A percentile compares a stretch with the other conserved stretches of the same genome.
Evolutionary conservation across 306 rosid species (phyloP).

Genomic region (Casuarina equisetifolia): DNA sequence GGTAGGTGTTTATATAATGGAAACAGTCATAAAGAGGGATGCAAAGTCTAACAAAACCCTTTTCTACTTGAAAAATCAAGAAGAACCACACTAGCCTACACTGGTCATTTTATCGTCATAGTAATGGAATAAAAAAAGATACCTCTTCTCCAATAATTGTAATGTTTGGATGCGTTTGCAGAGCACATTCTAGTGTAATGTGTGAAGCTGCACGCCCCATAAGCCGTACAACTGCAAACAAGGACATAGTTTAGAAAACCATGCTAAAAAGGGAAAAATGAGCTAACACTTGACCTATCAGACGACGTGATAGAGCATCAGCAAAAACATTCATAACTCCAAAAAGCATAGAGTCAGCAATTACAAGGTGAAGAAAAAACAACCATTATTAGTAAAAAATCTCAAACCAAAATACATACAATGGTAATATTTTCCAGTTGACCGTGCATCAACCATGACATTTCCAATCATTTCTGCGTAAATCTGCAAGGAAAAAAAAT

Average conservation of each 20-base stretch:
- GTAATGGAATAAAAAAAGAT: constrained; percentile 15
- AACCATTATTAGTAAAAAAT: background rate
- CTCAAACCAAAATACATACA: constrained; percentile 50
- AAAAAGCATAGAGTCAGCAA: background rate
- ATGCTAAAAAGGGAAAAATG: too few species aligned
- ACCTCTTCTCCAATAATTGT: constrained; percentile 99
- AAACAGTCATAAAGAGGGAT: background rate
- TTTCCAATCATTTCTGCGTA: constrained; percentile 99
- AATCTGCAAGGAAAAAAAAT: constrained; percentile 54
- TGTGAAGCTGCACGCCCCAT: constrained; percentile 99
- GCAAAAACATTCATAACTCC: background rate
- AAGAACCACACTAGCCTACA: background rate
- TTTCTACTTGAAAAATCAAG: background rate
- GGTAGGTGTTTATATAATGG: background rate
- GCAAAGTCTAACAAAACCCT: background rate
- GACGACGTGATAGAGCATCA: background rate
- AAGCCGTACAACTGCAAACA: constrained; percentile 91
- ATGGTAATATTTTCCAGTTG: constrained; percentile 98
- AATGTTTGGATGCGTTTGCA: constrained; percentile 96
- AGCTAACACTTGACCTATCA: background rate
- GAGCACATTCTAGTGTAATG: constrained; percentile 95
- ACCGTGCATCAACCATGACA: constrained; percentile 96
- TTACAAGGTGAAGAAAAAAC: background rate
- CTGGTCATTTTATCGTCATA: background rate
- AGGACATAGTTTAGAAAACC: background rate